A percentile compares a stretch with the other conserved stretches of the same genome.
phyloP scores from a whole-genome alignment of 495 filamentous ascomycete genomes.

The Cercophora newfieldiana region DNA sequence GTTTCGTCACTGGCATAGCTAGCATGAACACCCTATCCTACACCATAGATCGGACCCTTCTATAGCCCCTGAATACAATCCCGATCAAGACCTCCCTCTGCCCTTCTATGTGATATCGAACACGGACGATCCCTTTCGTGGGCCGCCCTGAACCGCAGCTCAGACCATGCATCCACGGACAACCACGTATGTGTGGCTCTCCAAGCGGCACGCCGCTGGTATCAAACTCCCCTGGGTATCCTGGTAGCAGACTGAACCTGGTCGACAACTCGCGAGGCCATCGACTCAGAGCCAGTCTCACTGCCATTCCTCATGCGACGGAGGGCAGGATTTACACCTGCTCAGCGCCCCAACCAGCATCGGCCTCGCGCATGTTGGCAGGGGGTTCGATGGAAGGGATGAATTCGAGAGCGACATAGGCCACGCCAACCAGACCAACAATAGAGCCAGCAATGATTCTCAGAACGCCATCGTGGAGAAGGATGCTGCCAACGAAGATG shows the following conservation, averaged over 20 bases:
- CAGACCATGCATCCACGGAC: not conserved
- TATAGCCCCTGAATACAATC: not conserved
- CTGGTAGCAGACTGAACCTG: not conserved
- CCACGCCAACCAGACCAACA: conserved; percentile 73
- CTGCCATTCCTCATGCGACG: not conserved
- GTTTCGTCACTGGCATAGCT: not conserved
- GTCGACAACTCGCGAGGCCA: not conserved
- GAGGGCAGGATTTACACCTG: conserved; percentile 59
- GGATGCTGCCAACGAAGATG: conserved; percentile 86
- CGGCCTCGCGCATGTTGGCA: conserved; percentile 92
- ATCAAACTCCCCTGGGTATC: not conserved
- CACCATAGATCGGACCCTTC: not conserved
- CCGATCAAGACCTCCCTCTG: not conserved
- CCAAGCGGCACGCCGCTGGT: not conserved
- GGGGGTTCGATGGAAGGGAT: conserved; percentile 96
- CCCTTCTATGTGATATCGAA: conserved; percentile 1
- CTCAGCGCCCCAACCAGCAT: conserved; percentile 89
- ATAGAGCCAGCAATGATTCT: conserved; percentile 67
- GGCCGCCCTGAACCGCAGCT: not conserved
- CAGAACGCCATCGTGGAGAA: conserved; percentile 62
- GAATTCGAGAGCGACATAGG: conserved; percentile 84
- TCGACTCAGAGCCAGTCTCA: not conserved
- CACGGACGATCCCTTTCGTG: not conserved
- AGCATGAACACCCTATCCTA: conserved; percentile 6
- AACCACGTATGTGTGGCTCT: no score